Evolutionary conservation across 73 alveolate species (phyloP).

Genomic region (Diophrys appendiculata): DNA sequence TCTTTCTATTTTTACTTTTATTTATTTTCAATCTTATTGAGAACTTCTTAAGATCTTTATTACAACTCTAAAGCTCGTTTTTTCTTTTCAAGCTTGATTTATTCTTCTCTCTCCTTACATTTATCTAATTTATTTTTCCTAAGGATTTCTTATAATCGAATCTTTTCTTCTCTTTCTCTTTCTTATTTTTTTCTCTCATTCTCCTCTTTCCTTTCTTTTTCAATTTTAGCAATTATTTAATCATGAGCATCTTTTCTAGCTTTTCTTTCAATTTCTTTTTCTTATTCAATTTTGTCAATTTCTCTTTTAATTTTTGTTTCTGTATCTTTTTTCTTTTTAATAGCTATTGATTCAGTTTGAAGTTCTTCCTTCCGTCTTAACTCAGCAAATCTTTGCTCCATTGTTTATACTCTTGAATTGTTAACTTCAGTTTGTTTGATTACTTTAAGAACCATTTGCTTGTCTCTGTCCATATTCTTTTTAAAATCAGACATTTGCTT

Average conservation of each 20-base stretch:
- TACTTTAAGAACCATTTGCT: background rate
- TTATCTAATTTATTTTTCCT: background rate
- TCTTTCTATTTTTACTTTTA: background rate
- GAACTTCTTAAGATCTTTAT: background rate
- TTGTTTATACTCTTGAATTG: background rate
- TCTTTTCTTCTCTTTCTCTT: background rate
- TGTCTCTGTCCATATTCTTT: background rate
- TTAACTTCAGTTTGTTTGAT: background rate
- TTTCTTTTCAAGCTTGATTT: background rate
- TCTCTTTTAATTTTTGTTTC: background rate
- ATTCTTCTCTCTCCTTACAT: background rate
- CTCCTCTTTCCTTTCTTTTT: background rate
- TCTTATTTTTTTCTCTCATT: background rate
- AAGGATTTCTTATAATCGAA: background rate
- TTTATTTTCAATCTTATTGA: background rate
- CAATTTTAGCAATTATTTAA: background rate
- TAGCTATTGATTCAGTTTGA: background rate
- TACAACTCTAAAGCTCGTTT: background rate
- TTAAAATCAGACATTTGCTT: background rate
- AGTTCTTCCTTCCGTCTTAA: background rate
- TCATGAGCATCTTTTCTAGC: background rate
- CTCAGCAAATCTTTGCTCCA: background rate
- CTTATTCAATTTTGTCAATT: background rate
- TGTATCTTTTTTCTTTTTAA: background rate
- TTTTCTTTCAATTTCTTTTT: background rate